phyloP scores from a whole-genome alignment of 2,329 filamentous ascomycete genomes.

The Phyllosticta paracitricarpa region DNA sequence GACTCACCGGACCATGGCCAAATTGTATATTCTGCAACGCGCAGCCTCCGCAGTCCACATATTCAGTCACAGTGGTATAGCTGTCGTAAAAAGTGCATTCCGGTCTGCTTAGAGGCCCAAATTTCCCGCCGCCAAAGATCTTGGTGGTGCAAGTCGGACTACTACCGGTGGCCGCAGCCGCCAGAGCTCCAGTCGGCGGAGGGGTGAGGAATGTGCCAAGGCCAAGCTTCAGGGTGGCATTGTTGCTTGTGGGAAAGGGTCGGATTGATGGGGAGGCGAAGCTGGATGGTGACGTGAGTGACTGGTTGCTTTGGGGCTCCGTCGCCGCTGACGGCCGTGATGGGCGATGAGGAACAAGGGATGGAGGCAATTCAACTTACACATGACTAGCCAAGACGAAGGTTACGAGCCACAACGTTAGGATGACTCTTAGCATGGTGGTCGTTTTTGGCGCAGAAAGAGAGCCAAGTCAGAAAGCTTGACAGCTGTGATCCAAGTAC shows the following conservation, averaged over 20 bases:
- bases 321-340: background rate
- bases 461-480: background rate
- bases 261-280: background rate
- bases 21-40: constrained; percentile 14
- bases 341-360: background rate
- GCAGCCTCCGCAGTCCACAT: constrained; percentile 22
- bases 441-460: background rate
- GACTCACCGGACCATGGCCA: constrained; percentile 18
- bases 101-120: constrained; percentile 13
- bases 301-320: background rate
- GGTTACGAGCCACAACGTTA: background rate
- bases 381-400: background rate
- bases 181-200: background rate
- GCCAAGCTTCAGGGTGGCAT: background rate
- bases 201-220: background rate
- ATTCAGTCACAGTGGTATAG: constrained; percentile 18
- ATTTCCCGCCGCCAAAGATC: background rate
- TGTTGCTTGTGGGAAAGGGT: background rate
- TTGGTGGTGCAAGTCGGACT: background rate
- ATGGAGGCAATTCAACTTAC: background rate
- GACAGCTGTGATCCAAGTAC: background rate
- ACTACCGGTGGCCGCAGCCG: background rate
- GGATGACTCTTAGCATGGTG: background rate
- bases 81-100: constrained; percentile 19
- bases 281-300: background rate